Evolutionary conservation across 305 asterid genomes (phyloP).

Genomic region (Caryopteris hybrid): DNA sequence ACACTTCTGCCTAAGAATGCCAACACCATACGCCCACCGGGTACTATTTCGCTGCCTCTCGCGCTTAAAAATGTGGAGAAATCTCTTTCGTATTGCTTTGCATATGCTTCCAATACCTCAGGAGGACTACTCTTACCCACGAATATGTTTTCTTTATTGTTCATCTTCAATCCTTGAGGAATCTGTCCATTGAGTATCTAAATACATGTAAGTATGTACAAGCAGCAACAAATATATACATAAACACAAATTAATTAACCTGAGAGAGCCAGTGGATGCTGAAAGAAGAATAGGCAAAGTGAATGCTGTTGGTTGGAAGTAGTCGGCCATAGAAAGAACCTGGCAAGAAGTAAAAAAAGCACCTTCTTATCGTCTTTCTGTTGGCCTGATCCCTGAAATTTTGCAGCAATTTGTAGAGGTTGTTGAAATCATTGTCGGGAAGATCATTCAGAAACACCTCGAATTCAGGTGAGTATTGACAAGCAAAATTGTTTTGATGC

Average conservation of each 20-base stretch:
- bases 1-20: conserved; percentile 23
- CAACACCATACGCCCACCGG: conserved; percentile 31
- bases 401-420: conserved; percentile 28
- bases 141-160: conserved; percentile 19
- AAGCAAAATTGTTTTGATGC: too few species aligned
- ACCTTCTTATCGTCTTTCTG: neutral
- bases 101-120: conserved; percentile 23
- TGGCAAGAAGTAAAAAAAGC: conserved; percentile 29
- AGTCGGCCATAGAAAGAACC: conserved; percentile 36
- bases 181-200: neutral
- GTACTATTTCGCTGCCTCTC: conserved; percentile 21
- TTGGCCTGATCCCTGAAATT: neutral
- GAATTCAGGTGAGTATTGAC: conserved; percentile 19
- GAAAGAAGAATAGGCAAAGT: conserved; percentile 29
- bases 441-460: conserved; percentile 38
- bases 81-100: conserved; percentile 20
- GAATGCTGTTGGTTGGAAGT: conserved; percentile 23
- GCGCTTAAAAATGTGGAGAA: conserved; percentile 21
- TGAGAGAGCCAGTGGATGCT: conserved; percentile 47
- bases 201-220: neutral
- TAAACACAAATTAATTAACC: conserved; percentile 18
- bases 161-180: conserved; percentile 29
- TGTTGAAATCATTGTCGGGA: conserved; percentile 42
- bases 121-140: conserved; percentile 23
- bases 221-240: neutral